Conservation (phyloP, 2,329 filamentous ascomycete species). For the Remersonia thermophila region DNA sequence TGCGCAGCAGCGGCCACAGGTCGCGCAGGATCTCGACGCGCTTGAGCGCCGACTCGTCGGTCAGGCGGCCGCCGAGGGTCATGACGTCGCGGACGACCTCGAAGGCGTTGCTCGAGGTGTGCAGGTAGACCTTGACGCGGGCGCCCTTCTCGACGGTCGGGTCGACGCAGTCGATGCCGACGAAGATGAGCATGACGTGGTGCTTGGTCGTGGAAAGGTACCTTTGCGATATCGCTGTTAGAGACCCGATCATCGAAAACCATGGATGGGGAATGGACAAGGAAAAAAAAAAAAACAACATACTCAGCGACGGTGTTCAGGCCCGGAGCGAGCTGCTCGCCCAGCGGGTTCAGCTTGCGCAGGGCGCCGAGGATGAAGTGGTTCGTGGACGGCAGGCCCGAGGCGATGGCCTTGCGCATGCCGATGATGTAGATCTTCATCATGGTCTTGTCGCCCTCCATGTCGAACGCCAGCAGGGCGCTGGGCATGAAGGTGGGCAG, state of each 20-base stretch:
- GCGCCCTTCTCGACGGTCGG: neutral
- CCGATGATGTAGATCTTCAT: constrained; percentile 5
- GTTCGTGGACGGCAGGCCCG: constrained; percentile 1
- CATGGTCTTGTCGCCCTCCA: neutral
- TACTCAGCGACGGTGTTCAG: constrained; percentile 2
- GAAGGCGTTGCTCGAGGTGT: constrained; percentile 5
- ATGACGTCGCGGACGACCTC: constrained; percentile 3
- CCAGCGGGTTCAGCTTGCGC: neutral
- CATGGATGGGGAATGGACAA: too few relatives aligned
- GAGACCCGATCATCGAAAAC: too few relatives aligned
- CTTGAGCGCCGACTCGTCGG: constrained; percentile 4
- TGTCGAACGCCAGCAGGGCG: constrained; percentile 2
- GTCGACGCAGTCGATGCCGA: constrained; percentile 3
- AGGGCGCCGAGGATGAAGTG: neutral
- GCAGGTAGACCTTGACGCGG: constrained; percentile 4
- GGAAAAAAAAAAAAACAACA: neutral
- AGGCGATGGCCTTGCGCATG: constrained; percentile 4
- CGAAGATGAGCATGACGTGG: constrained; percentile 3
- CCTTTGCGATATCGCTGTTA: too few relatives aligned
- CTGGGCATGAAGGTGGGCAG: constrained; percentile 6
- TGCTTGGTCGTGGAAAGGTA: constrained; percentile 2
- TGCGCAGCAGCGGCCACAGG: constrained; percentile 4
- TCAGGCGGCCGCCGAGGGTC: constrained; percentile 3
- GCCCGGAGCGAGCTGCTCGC: neutral
- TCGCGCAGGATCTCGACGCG: constrained; percentile 2